Evolutionary conservation across 2,329 filamentous ascomycete genomes (phyloP).

Genomic region (Hypoxylon sp.): DNA sequence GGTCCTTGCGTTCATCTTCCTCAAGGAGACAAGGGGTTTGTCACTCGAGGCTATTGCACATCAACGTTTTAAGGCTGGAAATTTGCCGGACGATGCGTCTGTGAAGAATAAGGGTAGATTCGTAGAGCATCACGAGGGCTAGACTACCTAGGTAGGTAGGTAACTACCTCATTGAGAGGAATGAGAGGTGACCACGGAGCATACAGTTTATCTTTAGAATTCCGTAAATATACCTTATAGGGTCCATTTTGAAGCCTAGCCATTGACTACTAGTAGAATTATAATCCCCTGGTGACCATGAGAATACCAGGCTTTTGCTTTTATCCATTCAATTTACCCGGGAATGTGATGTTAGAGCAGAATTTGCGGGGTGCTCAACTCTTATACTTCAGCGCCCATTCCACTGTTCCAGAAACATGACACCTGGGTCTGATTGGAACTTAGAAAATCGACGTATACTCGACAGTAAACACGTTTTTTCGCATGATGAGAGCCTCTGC

Average conservation of each 20-base stretch:
- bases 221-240: not conserved
- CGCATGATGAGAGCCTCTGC: not conserved
- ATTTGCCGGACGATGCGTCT: constrained; percentile 22
- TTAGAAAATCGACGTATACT: constrained; percentile 1
- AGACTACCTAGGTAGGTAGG: not conserved
- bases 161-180: not conserved
- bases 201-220: not conserved
- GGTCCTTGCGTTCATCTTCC: constrained; percentile 63
- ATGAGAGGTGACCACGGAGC: not conserved
- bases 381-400: not conserved
- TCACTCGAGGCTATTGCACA: constrained; percentile 70
- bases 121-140: constrained; percentile 31
- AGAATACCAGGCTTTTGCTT: not conserved
- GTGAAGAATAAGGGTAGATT: constrained; percentile 30
- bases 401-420: not conserved
- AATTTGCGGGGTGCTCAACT: constrained; percentile 32
- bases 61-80: constrained; percentile 46
- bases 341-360: constrained; percentile 6
- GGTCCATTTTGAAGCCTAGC: not conserved
- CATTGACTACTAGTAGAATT: constrained; percentile 7
- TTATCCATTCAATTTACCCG: constrained; percentile 41
- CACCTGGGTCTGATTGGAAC: constrained; percentile 10
- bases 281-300: constrained; percentile 9
- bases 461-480: not conserved
- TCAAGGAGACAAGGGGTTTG: constrained; percentile 78